These are phyloP conservation scores for Parmelia sp. DNA, from an alignment of 495 filamentous ascomycete genomes.

Conservation along the genomic window DNA sequence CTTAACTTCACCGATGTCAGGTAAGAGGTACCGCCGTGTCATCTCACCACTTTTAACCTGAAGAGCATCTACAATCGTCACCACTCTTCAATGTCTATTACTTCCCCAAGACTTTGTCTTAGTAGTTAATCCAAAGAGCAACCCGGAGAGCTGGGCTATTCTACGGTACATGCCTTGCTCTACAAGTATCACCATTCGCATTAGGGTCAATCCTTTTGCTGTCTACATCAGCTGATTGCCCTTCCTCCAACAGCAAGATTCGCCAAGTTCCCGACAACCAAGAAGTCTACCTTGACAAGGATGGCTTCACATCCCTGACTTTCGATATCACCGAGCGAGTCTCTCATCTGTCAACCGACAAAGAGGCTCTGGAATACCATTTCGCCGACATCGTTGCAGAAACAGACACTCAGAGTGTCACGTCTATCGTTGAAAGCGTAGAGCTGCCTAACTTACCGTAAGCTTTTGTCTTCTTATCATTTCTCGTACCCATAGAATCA, in stretches of 20 bases:
- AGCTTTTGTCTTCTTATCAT: background rate
- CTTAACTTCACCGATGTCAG: constrained; percentile 72
- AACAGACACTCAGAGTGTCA: constrained; percentile 50
- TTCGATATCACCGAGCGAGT: constrained; percentile 83
- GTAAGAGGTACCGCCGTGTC: constrained; percentile 37
- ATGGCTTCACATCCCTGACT: constrained; percentile 74
- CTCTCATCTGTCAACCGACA: constrained; percentile 47
- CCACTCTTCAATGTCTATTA: background rate
- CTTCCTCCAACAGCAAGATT: constrained; percentile 35
- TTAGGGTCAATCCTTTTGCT: background rate
- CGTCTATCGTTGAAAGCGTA: constrained; percentile 36
- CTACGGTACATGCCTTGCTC: background rate
- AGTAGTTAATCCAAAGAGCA: background rate
- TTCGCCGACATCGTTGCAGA: constrained; percentile 68
- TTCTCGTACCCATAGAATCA: background rate
- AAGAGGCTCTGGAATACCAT: constrained; percentile 65
- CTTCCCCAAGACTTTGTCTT: background rate
- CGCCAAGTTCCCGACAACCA: constrained; percentile 91
- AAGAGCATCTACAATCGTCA: background rate
- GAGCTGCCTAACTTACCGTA: constrained; percentile 30
- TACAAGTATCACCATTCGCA: background rate
- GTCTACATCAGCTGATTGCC: background rate
- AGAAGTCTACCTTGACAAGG: constrained; percentile 79
- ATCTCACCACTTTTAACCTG: background rate
- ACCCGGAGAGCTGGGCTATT: too few relatives aligned